A percentile compares a stretch with the other conserved stretches of the same genome.
Evolutionary conservation across 1,284 basidiomycete genomes (phyloP).

Genomic region (Rhizopogon hawkerae): DNA sequence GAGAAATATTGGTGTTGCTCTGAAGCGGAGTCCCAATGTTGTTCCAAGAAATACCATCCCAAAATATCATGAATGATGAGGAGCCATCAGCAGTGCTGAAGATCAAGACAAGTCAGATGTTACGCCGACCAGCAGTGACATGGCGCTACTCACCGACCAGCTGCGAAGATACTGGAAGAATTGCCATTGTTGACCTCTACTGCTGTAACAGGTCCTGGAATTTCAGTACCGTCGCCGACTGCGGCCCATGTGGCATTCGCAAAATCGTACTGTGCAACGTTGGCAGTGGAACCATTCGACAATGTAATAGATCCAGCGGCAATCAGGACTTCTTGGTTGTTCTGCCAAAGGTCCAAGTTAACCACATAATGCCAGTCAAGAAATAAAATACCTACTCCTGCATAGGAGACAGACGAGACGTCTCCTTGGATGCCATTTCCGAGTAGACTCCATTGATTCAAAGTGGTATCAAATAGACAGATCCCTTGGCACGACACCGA

Average conservation of each 20-base stretch:
- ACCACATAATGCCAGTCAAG: not conserved
- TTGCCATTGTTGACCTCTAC: slow-evolving; percentile 80
- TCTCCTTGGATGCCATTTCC: slow-evolving; percentile 82
- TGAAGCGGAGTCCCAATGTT: slow-evolving; percentile 56
- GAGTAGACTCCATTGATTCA: slow-evolving; percentile 72
- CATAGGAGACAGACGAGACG: slow-evolving; percentile 71
- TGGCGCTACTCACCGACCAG: slow-evolving; percentile 57
- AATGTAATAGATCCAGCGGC: slow-evolving; percentile 72
- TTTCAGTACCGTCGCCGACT: slow-evolving; percentile 53
- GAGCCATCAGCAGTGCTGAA: slow-evolving; percentile 47
- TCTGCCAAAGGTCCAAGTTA: slow-evolving; percentile 30
- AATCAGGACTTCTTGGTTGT: slow-evolving; percentile 55
- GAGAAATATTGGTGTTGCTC: slow-evolving; percentile 58
- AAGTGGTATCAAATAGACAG: slow-evolving; percentile 65
- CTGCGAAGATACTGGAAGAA: slow-evolving; percentile 79
- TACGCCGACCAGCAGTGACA: not conserved
- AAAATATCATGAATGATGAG: slow-evolving; percentile 69
- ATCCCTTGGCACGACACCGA: slow-evolving; percentile 69
- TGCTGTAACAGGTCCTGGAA: slow-evolving; percentile 88
- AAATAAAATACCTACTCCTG: slow-evolving; percentile 51
- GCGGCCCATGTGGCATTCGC: slow-evolving; percentile 66
- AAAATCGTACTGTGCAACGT: slow-evolving; percentile 68
- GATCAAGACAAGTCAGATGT: slow-evolving; percentile 1
- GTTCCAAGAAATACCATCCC: slow-evolving; percentile 74
- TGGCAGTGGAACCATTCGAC: slow-evolving; percentile 47